Conservation (phyloP, 148 eudicot genomes). For the Agrostemma githago region DNA sequence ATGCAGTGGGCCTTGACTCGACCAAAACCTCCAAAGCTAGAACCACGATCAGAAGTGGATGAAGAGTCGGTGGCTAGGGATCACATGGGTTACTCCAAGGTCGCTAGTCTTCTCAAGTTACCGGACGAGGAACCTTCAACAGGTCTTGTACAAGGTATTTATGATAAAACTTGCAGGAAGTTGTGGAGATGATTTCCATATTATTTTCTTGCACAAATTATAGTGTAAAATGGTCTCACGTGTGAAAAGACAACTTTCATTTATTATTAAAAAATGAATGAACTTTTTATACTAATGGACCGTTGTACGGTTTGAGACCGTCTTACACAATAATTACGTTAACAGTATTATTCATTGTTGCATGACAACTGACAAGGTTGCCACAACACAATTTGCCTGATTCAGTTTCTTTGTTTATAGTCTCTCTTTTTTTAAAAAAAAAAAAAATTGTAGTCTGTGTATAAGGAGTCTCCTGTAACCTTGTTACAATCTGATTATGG, state of each 20-base stretch:
- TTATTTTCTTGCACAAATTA: constrained; percentile 3
- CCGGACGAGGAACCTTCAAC: constrained; percentile 31
- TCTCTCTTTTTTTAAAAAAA: too few species aligned
- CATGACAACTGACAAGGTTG: constrained; percentile 3
- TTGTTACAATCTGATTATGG: neutral
- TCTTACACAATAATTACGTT: too few species aligned
- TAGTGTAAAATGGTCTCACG: too few species aligned
- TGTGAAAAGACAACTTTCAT: too few species aligned
- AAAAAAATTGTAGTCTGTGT: neutral
- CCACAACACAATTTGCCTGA: neutral
- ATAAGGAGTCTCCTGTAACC: neutral
- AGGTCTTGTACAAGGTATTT: constrained; percentile 32
- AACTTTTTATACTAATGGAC: too few species aligned
- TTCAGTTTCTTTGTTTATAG: constrained; percentile 2
- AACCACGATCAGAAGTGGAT: constrained; percentile 24
- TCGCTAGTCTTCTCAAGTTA: constrained; percentile 33
- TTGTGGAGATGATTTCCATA: constrained; percentile 23
- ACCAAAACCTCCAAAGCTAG: constrained; percentile 21
- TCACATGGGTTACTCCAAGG: constrained; percentile 35
- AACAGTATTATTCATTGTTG: constrained; percentile 6
- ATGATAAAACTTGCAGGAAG: constrained; percentile 34
- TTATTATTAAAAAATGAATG: too few species aligned
- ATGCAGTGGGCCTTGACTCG: constrained; percentile 44
- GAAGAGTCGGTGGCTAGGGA: constrained; percentile 27
- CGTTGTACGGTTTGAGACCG: too few species aligned